Evolutionary conservation across 202 grass and related monocot species (phyloP), one percentile per base, ranked within the genome.

Genomic region (Setaria viridis): DNA sequence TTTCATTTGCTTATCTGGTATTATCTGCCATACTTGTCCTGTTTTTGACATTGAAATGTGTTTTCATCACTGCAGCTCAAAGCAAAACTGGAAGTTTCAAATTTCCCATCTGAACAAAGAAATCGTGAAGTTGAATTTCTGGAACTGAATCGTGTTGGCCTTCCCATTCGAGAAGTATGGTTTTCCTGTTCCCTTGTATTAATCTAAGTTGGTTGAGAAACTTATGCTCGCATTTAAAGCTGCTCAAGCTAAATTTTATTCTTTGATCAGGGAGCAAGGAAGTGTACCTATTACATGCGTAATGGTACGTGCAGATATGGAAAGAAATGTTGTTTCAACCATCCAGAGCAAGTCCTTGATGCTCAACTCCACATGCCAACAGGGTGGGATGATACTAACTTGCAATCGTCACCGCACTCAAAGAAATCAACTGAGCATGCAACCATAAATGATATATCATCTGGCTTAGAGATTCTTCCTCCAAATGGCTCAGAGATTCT

Each of bases 231-330:
- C 59, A 57, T 41, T 73, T 72, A 43, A 73, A 88, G 49, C 32
- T 57, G 12, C 34, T 30, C 33, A 49, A 72, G 53, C 57, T 76
- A 20, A 77, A 77, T 43, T 76, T 69, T n/a, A 57, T 32, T 78
- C 25, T 49, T 67, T 74, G 37, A 49, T 67, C 67, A 90, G 88
- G 68, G 84, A 79, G 79, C 74, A 79, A 86, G 79, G 77, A 90
- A 83, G 11, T 90, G 88, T 55, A 67, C 21, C 66, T 90, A 74
- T 79, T 90, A 79, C 62, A 78, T 86, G 88, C 68, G 79, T 49
- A 83, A 86, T 83, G 88, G 79, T 83, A 72, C 49, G 74, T 90
- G 88, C 42, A 60, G 74, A 78, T 90, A 90, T 79, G 84, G 84
- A 21, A 90, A 90, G 57, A 82, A 49, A 66, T 90, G 88, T 45